Evolutionary conservation across 495 filamentous ascomycete genomes (phyloP), one percentile per base, ranked within the genome.

Genomic region (Halenospora varia): DNA sequence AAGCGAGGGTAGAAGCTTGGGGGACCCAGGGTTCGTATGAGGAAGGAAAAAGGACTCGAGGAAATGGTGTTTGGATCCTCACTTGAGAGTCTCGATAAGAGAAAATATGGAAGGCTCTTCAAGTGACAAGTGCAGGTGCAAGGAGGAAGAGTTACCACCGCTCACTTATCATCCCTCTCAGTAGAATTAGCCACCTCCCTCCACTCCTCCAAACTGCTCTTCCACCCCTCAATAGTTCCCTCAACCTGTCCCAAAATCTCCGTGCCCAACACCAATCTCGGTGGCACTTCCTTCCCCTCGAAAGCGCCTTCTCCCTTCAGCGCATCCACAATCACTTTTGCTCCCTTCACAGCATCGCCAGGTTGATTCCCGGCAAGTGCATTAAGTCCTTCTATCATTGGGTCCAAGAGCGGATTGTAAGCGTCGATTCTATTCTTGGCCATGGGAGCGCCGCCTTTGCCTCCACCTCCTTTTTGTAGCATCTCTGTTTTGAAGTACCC

Each of bases 321-420:
- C 29, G 75, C 71, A 60, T 82, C 78, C 10, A 78, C 66, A 47
- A 80, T 69, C 0, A 75, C 64, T 53, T 66, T 66, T 4, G 69
- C 71, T 1, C 73, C 78, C 62, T 81, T 81, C 26, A 62, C 64
- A 10, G 75, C 66, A 57, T 82, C 75, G 2, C 77, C 77, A 0
- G 71, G 71, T 55, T 82, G 75, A 1, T 65, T 53, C 1, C 58
- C 53, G 53, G 67, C 62, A 17, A 67, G 11, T 3, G 3, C 24
- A 1, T 23, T 42, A 10, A 67, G 53, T 8, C 55, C 53, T n/a
- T 59, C 25, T 2, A 69, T 35, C 15, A 59, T 46, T 2, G 57
- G 55, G 2, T 10, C 22, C 8, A 23, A 23, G 3, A 55, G 15
- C n/a, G 42, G 42, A 8, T 46, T 17, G 42, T 46, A 46, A 20